Evolutionary conservation across 805 yeast genomes (phyloP), one percentile per base, ranked within the genome.

Genomic region (Yarrowia deformans): DNA sequence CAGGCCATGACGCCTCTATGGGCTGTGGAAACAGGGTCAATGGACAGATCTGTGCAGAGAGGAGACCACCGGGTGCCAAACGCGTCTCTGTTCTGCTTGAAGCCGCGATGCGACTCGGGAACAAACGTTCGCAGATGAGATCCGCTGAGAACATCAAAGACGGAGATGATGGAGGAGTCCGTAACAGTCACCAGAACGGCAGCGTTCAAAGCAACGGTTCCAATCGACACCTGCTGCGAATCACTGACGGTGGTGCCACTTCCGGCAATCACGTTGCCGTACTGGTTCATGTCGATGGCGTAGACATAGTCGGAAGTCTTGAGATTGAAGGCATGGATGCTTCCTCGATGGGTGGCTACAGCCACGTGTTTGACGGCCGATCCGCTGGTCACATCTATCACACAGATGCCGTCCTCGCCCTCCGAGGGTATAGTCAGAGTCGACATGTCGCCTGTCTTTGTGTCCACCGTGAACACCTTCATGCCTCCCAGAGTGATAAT

Each of bases 1-100:
- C 68, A 63, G 13, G 68, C 68, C 68, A 63, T 63, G 16, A 63
- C 56, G 13, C 68, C 68, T 63, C 68, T 23, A 23, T 63, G 68
- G 6, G 68, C 19, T 12, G 68, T 48, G 4, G 68, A 39, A 3
- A 39, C 56, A 8, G 68, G 56, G 29, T 63, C 68, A 6, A 63
- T 39, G 35, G 56, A 63, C 12, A 63, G 29, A 37, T 49, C 68
- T 7, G 46, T 63, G 12, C 68, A 63, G 3, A 63, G 46, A 23
- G 68, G 68, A 4, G 56, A 18, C 34, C 39, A 48, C 9, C 68
- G 39, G 0, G 56, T 35, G 14, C 56, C 56, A 63, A 63, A 63
- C 1, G 56, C 68, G 42, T 63, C 68, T 5, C 68, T 46, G 14
- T 63, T 63, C 39, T 63, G 68, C 16, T 63, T 63, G 56, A 48